Percentiles rank a stretch among this genome's conserved stretches.
Evolutionary conservation across 192 early-diverging fungal genomes (phyloP).

Genomic region (Phlyctochytrium bullatum): DNA sequence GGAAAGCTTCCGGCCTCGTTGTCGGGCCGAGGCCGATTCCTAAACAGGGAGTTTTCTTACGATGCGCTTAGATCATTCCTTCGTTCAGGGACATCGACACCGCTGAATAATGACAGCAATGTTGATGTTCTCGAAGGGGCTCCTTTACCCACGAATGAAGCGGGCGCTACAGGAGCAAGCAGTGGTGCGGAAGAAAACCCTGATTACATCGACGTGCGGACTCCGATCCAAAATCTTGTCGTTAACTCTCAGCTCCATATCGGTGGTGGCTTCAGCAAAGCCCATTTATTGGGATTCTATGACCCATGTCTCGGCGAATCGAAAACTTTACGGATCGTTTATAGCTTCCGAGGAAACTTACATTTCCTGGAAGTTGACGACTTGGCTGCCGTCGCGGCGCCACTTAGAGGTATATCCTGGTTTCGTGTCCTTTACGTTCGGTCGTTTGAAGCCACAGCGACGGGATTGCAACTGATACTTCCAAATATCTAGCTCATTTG

Average conservation of each 20-base stretch:
- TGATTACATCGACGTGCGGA: conserved; percentile 75
- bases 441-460: not conserved
- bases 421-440: not conserved
- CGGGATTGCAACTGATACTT: not conserved
- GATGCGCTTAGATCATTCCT: not conserved
- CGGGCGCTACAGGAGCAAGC: not conserved
- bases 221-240: conserved; percentile 82
- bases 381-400: conserved; percentile 72
- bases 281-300: conserved; percentile 88
- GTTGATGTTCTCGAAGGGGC: not conserved
- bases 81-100: not conserved
- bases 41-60: not conserved
- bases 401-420: conserved; percentile 56
- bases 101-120: not conserved
- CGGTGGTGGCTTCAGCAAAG: conserved; percentile 81
- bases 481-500: not conserved
- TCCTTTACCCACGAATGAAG: not conserved
- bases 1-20: conserved; percentile 71
- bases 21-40: not conserved
- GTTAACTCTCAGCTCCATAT: conserved; percentile 84
- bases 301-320: conserved; percentile 88
- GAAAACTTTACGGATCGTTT: conserved; percentile 82
- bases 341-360: conserved; percentile 74
- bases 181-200: not conserved
- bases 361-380: conserved; percentile 84